phyloP scores from a whole-genome alignment of 805 yeast genomes.

The Saccharomycopsis olivae region DNA sequence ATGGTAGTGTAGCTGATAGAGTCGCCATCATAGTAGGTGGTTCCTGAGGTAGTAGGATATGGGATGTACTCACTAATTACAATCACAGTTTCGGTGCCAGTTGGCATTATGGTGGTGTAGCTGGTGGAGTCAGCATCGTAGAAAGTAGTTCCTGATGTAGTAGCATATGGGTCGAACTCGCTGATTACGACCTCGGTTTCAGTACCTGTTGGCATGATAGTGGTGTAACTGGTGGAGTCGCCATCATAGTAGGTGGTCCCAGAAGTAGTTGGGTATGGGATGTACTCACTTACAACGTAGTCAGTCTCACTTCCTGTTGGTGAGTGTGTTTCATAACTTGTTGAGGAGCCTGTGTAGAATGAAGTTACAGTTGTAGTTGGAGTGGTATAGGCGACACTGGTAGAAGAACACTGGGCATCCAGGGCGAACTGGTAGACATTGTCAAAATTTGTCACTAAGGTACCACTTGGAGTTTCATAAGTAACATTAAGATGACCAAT shows the following conservation, averaged over 20 bases:
- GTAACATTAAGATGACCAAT: too few species aligned
- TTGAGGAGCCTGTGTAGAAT: not conserved
- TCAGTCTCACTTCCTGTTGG: not conserved
- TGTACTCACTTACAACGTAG: not conserved
- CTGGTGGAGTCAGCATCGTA: not conserved
- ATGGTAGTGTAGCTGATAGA: conserved; percentile 1
- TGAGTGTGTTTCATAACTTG: not conserved
- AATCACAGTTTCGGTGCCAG: not conserved
- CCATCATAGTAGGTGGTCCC: conserved; percentile 2
- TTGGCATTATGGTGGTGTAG: not conserved
- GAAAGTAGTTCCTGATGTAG: conserved; percentile 3
- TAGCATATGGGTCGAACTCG: conserved; percentile 1
- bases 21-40: not conserved
- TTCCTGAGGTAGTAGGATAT: not conserved
- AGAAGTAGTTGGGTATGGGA: conserved; percentile 3
- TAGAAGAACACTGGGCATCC: too few species aligned
- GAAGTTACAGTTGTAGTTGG: not conserved
- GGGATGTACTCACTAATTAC: conserved; percentile 3
- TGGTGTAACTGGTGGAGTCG: not conserved
- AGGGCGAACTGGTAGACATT: too few species aligned
- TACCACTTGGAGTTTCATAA: too few species aligned
- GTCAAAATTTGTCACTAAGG: too few species aligned
- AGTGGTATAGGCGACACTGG: too few species aligned
- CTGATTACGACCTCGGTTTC: not conserved
- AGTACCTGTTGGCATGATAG: conserved; percentile 3